Conservation (phyloP, 2,329 filamentous ascomycete species). For the Colletotrichum liaoningense region DNA sequence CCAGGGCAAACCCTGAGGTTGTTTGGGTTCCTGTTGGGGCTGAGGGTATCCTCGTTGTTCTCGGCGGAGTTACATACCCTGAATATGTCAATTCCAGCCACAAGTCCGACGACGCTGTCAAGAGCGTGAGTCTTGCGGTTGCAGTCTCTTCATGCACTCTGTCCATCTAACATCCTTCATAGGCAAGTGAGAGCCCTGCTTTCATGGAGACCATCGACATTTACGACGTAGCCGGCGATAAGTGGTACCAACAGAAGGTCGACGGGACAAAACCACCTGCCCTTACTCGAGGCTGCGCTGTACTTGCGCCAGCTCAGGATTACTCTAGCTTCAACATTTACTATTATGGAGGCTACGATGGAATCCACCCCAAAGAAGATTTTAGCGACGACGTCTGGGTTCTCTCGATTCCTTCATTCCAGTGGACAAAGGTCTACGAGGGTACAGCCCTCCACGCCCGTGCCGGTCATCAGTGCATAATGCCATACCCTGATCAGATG, state of each 20-base stretch:
- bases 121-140: conserved; percentile 51
- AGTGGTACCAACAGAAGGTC: conserved; percentile 78
- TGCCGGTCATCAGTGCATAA: conserved; percentile 80
- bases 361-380: conserved; percentile 49
- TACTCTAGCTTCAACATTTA: conserved; percentile 84
- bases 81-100: conserved; percentile 51
- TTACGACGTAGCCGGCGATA: conserved; percentile 77
- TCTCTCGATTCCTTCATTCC: conserved; percentile 82
- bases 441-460: conserved; percentile 65
- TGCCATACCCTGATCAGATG: conserved; percentile 84
- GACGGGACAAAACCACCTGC: conserved; percentile 65
- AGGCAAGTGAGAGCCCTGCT: conserved; percentile 73
- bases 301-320: conserved; percentile 78
- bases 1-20: conserved; percentile 72
- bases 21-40: conserved; percentile 83
- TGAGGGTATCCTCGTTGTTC: conserved; percentile 79
- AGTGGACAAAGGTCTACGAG: conserved; percentile 71
- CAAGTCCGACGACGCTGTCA: conserved; percentile 46
- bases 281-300: conserved; percentile 76
- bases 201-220: conserved; percentile 81
- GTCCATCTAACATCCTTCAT: conserved; percentile 36
- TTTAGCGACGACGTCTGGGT: conserved; percentile 82
- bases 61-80: conserved; percentile 79
- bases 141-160: too few species aligned
- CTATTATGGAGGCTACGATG: conserved; percentile 83